These are phyloP conservation scores for Antrodiella citrinella DNA, from an alignment of 768 basidiomycete genomes.

Conservation along the genomic window DNA sequence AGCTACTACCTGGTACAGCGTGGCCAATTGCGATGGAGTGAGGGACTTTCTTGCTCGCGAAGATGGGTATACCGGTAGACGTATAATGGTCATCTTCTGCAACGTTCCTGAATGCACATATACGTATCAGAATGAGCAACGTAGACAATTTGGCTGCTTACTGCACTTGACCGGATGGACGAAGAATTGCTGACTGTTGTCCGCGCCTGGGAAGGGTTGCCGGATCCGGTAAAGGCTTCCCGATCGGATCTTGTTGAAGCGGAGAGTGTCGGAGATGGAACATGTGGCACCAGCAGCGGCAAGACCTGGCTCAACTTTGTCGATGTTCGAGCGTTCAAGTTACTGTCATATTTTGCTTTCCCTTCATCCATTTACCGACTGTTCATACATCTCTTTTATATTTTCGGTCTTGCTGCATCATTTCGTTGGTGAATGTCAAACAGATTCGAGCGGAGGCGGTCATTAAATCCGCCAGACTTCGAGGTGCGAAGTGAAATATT, in stretches of 20 bases:
- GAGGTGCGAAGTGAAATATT: neutral
- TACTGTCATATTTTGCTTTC: too few relatives aligned
- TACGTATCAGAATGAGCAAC: neutral
- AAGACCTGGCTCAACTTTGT: too few relatives aligned
- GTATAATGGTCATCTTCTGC: constrained; percentile 18
- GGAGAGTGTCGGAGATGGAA: neutral
- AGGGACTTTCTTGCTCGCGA: constrained; percentile 37
- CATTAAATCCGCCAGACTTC: neutral
- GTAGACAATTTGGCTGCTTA: neutral
- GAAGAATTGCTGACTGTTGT: neutral
- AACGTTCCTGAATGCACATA: neutral
- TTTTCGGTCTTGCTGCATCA: too few relatives aligned
- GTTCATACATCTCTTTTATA: too few relatives aligned
- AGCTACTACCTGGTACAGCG: constrained; percentile 40
- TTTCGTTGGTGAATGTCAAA: neutral
- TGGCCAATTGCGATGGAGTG: constrained; percentile 42
- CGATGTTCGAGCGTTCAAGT: too few relatives aligned
- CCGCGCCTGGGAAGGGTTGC: neutral
- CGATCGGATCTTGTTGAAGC: neutral
- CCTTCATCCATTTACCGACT: too few relatives aligned
- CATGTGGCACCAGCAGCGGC: neutral
- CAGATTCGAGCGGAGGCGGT: neutral
- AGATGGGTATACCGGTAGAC: constrained; percentile 53
- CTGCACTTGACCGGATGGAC: neutral
- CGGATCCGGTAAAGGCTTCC: neutral